Conservation (phyloP, 2,329 filamentous ascomycete genomes). For the Teratosphaeria destructans region DNA sequence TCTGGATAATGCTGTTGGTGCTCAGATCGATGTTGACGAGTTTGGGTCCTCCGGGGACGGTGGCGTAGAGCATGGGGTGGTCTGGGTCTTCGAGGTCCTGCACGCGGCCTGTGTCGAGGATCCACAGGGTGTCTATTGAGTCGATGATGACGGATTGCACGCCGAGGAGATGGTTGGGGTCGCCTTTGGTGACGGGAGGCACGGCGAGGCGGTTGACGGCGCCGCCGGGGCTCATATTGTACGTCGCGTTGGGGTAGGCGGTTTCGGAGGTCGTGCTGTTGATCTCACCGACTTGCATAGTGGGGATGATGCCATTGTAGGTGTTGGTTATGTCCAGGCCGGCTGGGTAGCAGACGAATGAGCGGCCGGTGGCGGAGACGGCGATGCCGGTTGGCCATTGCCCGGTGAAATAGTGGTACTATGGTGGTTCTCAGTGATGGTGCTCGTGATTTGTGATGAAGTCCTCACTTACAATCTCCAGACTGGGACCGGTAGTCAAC, state of each 20-base stretch:
- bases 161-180: constrained; percentile 40
- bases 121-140: constrained; percentile 40
- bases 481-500: not conserved
- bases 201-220: constrained; percentile 42
- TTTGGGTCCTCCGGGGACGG: constrained; percentile 41
- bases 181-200: constrained; percentile 37
- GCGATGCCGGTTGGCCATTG: constrained; percentile 43
- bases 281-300: constrained; percentile 37
- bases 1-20: constrained; percentile 38
- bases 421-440: constrained; percentile 38
- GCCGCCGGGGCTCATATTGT: constrained; percentile 41
- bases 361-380: constrained; percentile 40
- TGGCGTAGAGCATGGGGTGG: constrained; percentile 29
- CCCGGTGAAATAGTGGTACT: constrained; percentile 42
- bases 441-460: not conserved
- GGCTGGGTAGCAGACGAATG: constrained; percentile 43
- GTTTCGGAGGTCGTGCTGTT: constrained; percentile 33
- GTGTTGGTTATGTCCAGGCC: constrained; percentile 41
- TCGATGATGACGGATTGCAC: constrained; percentile 45
- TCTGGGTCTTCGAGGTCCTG: constrained; percentile 29
- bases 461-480: not conserved
- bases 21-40: constrained; percentile 39
- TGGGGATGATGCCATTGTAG: constrained; percentile 14
- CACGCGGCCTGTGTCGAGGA: constrained; percentile 43
- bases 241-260: constrained; percentile 32